phyloP scores from a whole-genome alignment of 371 early-diverging fungal genomes.

The Mucor circinelloides region DNA sequence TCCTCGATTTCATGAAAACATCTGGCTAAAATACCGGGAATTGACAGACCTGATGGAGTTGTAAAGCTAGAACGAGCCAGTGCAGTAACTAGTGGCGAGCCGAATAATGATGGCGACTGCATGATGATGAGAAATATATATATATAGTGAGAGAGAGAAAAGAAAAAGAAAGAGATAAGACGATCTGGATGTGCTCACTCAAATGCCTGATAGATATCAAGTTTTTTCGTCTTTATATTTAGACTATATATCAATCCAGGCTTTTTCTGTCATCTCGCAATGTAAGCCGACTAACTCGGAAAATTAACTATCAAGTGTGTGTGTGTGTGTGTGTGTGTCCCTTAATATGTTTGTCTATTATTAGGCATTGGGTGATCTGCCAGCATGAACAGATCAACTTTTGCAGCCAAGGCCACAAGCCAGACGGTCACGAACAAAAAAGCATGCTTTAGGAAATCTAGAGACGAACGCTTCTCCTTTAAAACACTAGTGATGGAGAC shows the following conservation, averaged over 20 bases:
- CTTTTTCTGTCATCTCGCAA: neutral
- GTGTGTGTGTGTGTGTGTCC: too few relatives aligned
- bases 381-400: neutral
- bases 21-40: conserved; percentile 19
- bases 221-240: neutral
- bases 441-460: neutral
- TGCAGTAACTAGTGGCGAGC: conserved; percentile 18
- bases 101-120: conserved; percentile 15
- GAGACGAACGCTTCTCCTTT: neutral
- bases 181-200: neutral
- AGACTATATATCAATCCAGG: neutral
- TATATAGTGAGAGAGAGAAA: neutral
- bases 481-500: neutral
- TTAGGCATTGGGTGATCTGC: neutral
- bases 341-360: neutral
- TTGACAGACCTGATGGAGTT: conserved; percentile 12
- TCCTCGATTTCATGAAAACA: conserved; percentile 19
- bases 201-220: neutral
- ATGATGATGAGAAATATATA: neutral
- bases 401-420: neutral
- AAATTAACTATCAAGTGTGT: neutral
- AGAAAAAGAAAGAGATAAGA: neutral
- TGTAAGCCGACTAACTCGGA: neutral
- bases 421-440: neutral
- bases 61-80: conserved; percentile 22